Evolutionary conservation across 2,329 filamentous ascomycete species (phyloP), one percentile per base, ranked within the genome.

Genomic region (Trichoderma sp.): DNA sequence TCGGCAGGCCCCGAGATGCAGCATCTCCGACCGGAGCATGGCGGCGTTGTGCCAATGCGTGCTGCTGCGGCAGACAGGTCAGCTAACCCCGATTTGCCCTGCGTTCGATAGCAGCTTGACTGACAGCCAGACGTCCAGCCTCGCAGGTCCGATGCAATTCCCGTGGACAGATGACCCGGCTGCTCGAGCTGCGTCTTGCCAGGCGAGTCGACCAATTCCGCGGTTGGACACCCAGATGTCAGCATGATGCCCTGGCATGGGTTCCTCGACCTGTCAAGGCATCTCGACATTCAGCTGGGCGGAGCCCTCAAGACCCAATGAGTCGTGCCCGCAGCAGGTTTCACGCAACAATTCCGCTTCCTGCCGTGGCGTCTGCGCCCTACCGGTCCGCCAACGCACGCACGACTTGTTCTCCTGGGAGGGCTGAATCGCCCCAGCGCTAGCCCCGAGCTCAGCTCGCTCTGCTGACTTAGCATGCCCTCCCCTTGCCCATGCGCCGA

Each of bases 351-450:
- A 45, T 52, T 62, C 57, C 57, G 58, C 26, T 28, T 45, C 48
- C 24, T 30, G 24, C 24, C 24, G 45, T 54, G 48, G 58, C 26
- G 34, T 62, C 48, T 62, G 58, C 58, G 58, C 58, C 58, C 58
- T 62, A 54, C 58, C 58, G 58, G 58, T 52, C 58, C 58, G 58
- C 34, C 58, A 6, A 44, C 45, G 39, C 58, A 62, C 39, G 45
- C 43, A 39, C 34, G 34, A 48, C 48, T 44, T 44, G 45, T 60
- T 34, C 57, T 60, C 21, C 58, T 45, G 28, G 48, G 48, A 52
- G 58, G 58, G 48, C 58, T 62, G 48, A 62, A 62, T 52, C 58
- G 58, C 58, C 58, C 47, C 21, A 62, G 52, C n/a, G 44, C 47
- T 52, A 62, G 58, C 58, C 48, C 12, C 51, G 48, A 62, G 14